Base-by-base conservation (phyloP, 1,139 yeast genomes). In the Taphrina communis region DNA sequence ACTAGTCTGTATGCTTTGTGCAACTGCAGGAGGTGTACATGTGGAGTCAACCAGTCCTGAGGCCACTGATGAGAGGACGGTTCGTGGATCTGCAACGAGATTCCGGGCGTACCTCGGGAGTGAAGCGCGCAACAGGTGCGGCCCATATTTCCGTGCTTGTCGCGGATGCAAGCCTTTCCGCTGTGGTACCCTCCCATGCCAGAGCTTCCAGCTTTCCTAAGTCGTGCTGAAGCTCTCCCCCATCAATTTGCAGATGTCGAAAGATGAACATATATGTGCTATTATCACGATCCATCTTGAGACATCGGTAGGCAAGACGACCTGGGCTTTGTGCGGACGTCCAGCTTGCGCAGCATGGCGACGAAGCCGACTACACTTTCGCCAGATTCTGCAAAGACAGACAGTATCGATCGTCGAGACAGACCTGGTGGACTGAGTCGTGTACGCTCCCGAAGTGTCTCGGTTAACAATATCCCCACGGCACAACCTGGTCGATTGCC, bases 401-500 rank as follows among this genome's bases (percentile, higher is more conserved):
- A 19, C 31, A 53, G 7, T 6, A 53, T 14, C 4, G 60, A 56
- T 17, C 50, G 53, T 7, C 5, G 62, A 46, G 39, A 44, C 12
- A 19, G 62, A 25, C 62, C 62, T 7, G 62, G 53, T 9, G 53
- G 62, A 7, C 52, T 46, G 8, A 25, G 25, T n/a, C 60, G 67
- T n/a, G 61, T 63, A 9, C 52, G 67, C 9, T 63, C 67, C 7
- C 53, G 67, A 21, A 63, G 67, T 21, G 60, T 55, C 7, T 63
- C 67, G 21, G 67, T 63, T 31, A 63, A 63, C 55, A 63, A 55
- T 46, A 63, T 63, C 38, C 67, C 67, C 8, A 55, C 67, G 19
- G 51, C 60, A 6, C 67, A 63, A 44, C 67, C 67, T 6, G 67
- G 67, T 8, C 19, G 67, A 14, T 41, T 63, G 52, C 67, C 67